Evolutionary conservation across 495 filamentous ascomycete species (phyloP).

Genomic region (Penicillium salamii): DNA sequence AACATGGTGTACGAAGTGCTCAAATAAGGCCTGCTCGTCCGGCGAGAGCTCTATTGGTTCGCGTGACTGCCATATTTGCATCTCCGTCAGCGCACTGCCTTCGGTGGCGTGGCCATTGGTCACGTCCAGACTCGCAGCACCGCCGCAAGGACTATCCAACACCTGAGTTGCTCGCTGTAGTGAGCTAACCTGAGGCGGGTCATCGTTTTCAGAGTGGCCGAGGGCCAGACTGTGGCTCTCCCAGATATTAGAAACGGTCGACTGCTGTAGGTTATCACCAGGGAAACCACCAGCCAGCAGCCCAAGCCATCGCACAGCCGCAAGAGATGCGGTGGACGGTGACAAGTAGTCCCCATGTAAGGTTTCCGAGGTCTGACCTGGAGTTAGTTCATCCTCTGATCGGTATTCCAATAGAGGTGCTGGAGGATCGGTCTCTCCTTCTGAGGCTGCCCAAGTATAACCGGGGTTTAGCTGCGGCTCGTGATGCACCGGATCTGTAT

Average conservation of each 20-base stretch:
- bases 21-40: conserved; percentile 9
- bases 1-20: conserved; percentile 16
- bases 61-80: conserved; percentile 18
- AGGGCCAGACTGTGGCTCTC: conserved; percentile 3
- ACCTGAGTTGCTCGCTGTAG: conserved; percentile 19
- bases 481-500: too few species aligned
- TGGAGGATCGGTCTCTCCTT: too few species aligned
- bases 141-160: conserved; percentile 9
- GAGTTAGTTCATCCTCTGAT: too few species aligned
- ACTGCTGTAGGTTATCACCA: conserved; percentile 3
- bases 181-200: conserved; percentile 1
- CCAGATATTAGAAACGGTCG: not conserved
- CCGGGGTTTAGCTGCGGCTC: too few species aligned
- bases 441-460: too few species aligned
- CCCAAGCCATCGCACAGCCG: conserved; percentile 17
- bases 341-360: not conserved
- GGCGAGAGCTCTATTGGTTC: conserved; percentile 15
- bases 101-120: too few species aligned
- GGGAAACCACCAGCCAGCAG: conserved; percentile 14
- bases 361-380: too few species aligned
- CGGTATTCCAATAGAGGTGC: too few species aligned
- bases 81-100: too few species aligned
- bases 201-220: not conserved
- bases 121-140: too few species aligned
- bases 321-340: conserved; percentile 7